These are phyloP conservation scores for Clonostachys solani DNA, from an alignment of 2,329 filamentous ascomycete species.

Conservation along the genomic window DNA sequence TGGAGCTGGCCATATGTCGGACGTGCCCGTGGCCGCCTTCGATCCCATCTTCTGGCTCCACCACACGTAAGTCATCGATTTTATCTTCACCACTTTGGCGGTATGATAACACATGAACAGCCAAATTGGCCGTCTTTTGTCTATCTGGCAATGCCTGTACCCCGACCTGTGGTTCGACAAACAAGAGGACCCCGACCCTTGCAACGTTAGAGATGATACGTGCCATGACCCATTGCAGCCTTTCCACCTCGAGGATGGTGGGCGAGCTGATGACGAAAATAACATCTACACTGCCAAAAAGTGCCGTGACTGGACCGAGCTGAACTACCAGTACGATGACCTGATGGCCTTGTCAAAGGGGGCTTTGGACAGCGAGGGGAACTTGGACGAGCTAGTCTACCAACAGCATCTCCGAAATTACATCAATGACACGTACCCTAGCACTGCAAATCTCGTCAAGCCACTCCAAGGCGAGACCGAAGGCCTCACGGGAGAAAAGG, in stretches of 20 bases:
- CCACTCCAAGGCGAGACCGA: background rate
- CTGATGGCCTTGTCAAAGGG: background rate
- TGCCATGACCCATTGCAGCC: background rate
- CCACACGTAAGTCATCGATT: constrained; percentile 29
- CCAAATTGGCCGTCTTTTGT: background rate
- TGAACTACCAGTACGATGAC: constrained; percentile 4
- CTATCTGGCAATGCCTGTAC: background rate
- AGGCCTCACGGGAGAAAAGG: background rate
- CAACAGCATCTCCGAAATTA: background rate
- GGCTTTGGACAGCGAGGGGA: background rate
- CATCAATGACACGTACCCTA: background rate
- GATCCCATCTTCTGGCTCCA: constrained; percentile 64
- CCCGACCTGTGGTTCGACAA: constrained; percentile 6
- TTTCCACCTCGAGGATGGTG: background rate
- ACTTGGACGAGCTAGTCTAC: background rate
- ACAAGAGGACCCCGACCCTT: background rate
- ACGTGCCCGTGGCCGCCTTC: constrained; percentile 52
- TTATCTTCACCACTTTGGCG: no score
- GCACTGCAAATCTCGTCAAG: background rate
- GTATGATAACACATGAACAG: background rate
- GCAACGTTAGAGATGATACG: background rate
- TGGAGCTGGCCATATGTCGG: constrained; percentile 46
- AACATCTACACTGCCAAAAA: constrained; percentile 3
- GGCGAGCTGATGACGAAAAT: background rate
- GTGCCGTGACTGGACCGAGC: constrained; percentile 4